phyloP scores from a whole-genome alignment of 2,329 filamentous ascomycete species.

The Coniochaeta hoffmannii region DNA sequence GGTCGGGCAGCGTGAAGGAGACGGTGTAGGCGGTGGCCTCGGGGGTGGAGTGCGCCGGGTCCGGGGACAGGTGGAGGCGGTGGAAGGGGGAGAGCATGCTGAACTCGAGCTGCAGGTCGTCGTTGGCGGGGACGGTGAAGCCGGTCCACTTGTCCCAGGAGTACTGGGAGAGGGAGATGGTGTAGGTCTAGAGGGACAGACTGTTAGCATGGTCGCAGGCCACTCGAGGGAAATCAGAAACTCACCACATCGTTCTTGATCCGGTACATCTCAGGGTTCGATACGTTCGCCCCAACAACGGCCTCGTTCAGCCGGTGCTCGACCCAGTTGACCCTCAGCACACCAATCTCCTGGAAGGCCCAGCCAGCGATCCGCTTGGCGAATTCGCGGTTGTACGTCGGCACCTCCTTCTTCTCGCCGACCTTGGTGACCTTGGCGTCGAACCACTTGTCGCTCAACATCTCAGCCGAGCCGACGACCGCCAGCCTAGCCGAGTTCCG shows the following conservation, averaged over 20 bases:
- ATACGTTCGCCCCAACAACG: slow-evolving; percentile 39
- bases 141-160: slow-evolving; percentile 65
- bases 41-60: slow-evolving; percentile 39
- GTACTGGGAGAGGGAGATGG: slow-evolving; percentile 86
- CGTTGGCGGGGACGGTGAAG: slow-evolving; percentile 61
- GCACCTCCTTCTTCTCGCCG: slow-evolving; percentile 40
- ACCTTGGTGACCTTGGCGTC: slow-evolving; percentile 66
- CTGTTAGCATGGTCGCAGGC: neutral
- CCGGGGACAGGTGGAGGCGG: slow-evolving; percentile 63
- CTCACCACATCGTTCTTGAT: slow-evolving; percentile 95
- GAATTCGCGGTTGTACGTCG: slow-evolving; percentile 77
- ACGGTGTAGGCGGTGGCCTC: slow-evolving; percentile 68
- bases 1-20: slow-evolving; percentile 80
- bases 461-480: slow-evolving; percentile 77
- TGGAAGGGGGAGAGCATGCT: slow-evolving; percentile 98
- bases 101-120: slow-evolving; percentile 89
- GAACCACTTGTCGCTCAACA: slow-evolving; percentile 86
- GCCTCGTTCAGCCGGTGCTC: slow-evolving; percentile 65
- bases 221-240: slow-evolving; percentile 22
- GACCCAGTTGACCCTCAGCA: slow-evolving; percentile 75
- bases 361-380: slow-evolving; percentile 81
- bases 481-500: slow-evolving; percentile 89
- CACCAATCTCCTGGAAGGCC: slow-evolving; percentile 91
- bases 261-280: slow-evolving; percentile 84
- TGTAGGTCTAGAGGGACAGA: slow-evolving; percentile 56